Evolutionary conservation across 2,329 filamentous ascomycete species (phyloP).

Genomic region (Akanthomyces uredinophilus): DNA sequence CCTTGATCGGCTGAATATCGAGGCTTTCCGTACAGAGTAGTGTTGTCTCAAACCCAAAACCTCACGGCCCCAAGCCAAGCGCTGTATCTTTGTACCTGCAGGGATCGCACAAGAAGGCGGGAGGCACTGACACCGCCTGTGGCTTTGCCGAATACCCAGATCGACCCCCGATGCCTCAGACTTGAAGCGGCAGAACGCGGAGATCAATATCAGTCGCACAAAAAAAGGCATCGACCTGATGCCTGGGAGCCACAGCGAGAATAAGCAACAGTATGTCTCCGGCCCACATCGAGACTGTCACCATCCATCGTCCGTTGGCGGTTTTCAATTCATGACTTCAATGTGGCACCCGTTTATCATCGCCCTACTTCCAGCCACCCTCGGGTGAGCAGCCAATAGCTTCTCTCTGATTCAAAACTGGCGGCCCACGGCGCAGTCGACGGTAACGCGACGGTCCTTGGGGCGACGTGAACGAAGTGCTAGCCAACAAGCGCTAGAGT

Average conservation of each 20-base stretch:
- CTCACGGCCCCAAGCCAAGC: neutral
- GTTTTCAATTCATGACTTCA: neutral
- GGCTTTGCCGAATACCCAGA: neutral
- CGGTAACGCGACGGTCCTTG: neutral
- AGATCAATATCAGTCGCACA: neutral
- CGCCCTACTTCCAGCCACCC: neutral
- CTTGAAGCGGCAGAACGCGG: neutral
- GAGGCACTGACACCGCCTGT: neutral
- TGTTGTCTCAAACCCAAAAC: neutral
- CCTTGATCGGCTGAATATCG: neutral
- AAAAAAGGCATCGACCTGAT: too few species aligned
- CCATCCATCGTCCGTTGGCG: neutral
- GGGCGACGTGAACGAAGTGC: neutral
- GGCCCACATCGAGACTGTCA: conserved; percentile 5
- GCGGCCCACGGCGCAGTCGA: neutral
- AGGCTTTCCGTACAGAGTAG: neutral
- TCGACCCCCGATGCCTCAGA: conserved; percentile 7
- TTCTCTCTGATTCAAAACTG: neutral
- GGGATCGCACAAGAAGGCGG: neutral
- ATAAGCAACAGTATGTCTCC: neutral
- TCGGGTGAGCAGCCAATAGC: neutral
- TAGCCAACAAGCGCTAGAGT: neutral
- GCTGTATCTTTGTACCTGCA: conserved; percentile 6
- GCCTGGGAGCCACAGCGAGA: neutral
- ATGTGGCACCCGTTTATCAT: conserved; percentile 3